Percentiles rank a stretch among this genome's conserved stretches.
phyloP scores from a whole-genome alignment of 2,329 filamentous ascomycete genomes.

The Chaetothyriales sp. region DNA sequence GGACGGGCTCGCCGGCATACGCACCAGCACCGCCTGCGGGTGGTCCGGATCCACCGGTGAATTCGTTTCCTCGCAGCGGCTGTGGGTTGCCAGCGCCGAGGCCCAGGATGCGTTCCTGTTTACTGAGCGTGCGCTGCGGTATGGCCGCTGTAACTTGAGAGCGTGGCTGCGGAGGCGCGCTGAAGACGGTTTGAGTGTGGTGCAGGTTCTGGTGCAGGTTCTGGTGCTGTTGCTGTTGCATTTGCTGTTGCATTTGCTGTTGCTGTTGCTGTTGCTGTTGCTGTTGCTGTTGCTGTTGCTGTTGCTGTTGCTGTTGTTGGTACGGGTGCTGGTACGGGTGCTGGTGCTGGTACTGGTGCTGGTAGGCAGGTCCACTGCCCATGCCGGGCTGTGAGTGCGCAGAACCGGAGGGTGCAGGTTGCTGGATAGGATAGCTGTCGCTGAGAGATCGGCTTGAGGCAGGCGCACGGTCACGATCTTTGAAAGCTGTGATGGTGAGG shows the following conservation, averaged over 20 bases:
- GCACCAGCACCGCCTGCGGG: neutral
- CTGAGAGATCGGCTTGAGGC: conserved; percentile 1
- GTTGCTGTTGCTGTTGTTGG: neutral
- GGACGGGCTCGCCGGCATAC: neutral
- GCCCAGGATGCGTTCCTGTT: conserved; percentile 13
- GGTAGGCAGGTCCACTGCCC: neutral
- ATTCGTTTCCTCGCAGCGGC: no score
- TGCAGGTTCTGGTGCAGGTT: neutral
- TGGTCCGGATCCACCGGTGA: no score
- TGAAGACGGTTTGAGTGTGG: neutral
- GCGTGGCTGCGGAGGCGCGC: neutral
- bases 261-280: neutral
- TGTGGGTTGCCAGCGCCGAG: conserved; percentile 5
- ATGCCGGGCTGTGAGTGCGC: no score
- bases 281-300: neutral
- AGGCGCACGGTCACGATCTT: neutral
- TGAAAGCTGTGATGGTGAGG: conserved; percentile 6
- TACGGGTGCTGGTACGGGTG: neutral
- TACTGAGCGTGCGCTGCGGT: conserved; percentile 11
- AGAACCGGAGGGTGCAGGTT: neutral
- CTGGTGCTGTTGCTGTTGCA: neutral
- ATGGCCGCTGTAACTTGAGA: neutral
- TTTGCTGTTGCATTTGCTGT: neutral
- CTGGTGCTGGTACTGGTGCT: neutral
- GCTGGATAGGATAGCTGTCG: conserved; percentile 1